Evolutionary conservation across 2,329 filamentous ascomycete genomes (phyloP).

Genomic region (Diaporthe citrichinensis): DNA sequence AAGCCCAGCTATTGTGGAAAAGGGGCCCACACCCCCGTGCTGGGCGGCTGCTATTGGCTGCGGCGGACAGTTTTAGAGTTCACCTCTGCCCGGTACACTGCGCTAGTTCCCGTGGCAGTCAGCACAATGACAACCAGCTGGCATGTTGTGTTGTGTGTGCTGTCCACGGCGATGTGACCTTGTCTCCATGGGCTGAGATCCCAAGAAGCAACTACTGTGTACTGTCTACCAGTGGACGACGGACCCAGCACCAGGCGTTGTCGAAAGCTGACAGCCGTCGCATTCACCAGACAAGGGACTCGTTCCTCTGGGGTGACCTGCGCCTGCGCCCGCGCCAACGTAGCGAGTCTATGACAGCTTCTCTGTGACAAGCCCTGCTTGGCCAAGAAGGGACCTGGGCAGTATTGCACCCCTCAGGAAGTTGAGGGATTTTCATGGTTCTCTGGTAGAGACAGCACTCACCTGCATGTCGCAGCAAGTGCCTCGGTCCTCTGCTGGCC

Average conservation of each 20-base stretch:
- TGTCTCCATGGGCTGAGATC: neutral
- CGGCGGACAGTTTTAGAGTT: conserved; percentile 20
- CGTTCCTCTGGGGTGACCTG: neutral
- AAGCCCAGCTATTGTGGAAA: conserved; percentile 1
- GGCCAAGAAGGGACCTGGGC: neutral
- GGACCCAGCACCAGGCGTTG: neutral
- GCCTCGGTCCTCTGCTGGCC: conserved; percentile 1
- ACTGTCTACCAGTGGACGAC: neutral
- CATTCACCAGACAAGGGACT: neutral
- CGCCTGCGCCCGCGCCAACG: too few relatives aligned
- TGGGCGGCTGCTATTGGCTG: conserved; percentile 2
- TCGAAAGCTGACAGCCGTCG: neutral
- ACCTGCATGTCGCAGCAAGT: conserved; percentile 3
- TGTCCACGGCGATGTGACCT: conserved; percentile 14
- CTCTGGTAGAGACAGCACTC: neutral
- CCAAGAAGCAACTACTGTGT: neutral
- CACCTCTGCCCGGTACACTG: neutral
- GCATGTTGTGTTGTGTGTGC: neutral
- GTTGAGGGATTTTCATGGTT: conserved; percentile 10
- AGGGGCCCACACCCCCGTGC: neutral
- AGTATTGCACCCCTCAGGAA: neutral
- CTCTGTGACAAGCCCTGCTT: conserved; percentile 13
- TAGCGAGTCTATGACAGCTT: neutral
- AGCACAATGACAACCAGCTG: conserved; percentile 21
- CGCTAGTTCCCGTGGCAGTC: conserved; percentile 27